Base-by-base conservation (phyloP, 202 grass and related monocot species). In the Hordeum pubiflorum region DNA sequence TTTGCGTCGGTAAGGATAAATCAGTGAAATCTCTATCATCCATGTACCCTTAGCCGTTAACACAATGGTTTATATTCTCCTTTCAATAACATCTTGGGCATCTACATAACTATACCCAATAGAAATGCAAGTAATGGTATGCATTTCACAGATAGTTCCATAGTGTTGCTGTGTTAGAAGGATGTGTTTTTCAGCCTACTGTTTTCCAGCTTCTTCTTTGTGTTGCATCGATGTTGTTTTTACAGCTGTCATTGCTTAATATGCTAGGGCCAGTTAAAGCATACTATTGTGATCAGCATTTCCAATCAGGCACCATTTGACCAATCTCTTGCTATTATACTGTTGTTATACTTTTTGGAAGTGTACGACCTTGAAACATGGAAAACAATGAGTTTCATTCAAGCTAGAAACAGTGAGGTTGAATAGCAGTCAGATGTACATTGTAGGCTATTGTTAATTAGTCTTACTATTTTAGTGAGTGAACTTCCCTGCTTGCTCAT, bases 1-100 rank as follows among this genome's bases (percentile, higher is more conserved):
- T 98, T 90, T 98, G 96, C 59, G 11, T 85, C 43, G 96, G 92
- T 98, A 85, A 89, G 83, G 63, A 77, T 79, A 40, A 52, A 81
- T 67, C 5, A 46, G 7, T 15, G 39, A 43, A 32, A 48, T 52
- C 22, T 71, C 21, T 70, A 70, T 71, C 22, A 17, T 46, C 68
- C 68, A 71, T 46, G 1, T 46, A 9, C 27, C 67, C 13, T 40
- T 61, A 52, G 26, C 26, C 4, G 38, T 48, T 72, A 50, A 29
- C 69, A 72, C 67, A 15, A 70, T 46, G 39, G 22, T 70, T 70
- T 17, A 27, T 27, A 31, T 52, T 4, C 69, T 31, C 13, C 43
- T 72, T 31, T 50, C 14, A 52, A n/a, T 72, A 52, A 72, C 43
- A 52, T 72, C 43, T 32, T 72, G 14, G 27, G 24, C 69, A 72